A percentile compares a stretch with the other conserved stretches of the same genome.
Evolutionary conservation across 345 rosid genomes (phyloP).

Genomic region (Garcia nutans): DNA sequence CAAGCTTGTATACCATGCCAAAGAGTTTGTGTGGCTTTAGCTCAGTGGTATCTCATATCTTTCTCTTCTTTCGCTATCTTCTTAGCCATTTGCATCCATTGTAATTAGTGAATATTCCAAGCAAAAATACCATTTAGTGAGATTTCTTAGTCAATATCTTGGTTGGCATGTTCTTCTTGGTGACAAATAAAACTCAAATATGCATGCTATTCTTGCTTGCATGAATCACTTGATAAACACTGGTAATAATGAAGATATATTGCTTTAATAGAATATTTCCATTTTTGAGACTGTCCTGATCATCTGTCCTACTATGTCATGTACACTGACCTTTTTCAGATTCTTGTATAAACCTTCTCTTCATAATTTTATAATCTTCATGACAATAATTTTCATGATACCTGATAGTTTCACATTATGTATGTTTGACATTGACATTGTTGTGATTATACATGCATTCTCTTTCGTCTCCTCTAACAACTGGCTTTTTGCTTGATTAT

Average conservation of each 20-base stretch:
- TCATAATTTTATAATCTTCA: background rate
- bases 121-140: background rate
- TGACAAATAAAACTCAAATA: background rate
- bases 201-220: background rate
- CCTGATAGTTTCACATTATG: background rate
- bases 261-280: no score
- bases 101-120: background rate
- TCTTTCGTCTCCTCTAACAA: slow-evolving; percentile 14
- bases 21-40: background rate
- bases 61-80: background rate
- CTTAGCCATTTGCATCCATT: background rate
- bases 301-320: background rate
- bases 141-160: background rate
- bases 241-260: background rate
- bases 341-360: background rate
- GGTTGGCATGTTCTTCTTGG: background rate
- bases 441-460: background rate
- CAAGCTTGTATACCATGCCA: background rate
- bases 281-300: background rate
- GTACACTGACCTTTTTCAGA: background rate
- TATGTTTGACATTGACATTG: background rate
- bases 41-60: background rate
- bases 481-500: slow-evolving; percentile 15
- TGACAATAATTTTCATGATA: background rate
- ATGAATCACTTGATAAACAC: background rate